phyloP scores from a whole-genome alignment of 257 asterid species.

The Verbascum thapsus region DNA sequence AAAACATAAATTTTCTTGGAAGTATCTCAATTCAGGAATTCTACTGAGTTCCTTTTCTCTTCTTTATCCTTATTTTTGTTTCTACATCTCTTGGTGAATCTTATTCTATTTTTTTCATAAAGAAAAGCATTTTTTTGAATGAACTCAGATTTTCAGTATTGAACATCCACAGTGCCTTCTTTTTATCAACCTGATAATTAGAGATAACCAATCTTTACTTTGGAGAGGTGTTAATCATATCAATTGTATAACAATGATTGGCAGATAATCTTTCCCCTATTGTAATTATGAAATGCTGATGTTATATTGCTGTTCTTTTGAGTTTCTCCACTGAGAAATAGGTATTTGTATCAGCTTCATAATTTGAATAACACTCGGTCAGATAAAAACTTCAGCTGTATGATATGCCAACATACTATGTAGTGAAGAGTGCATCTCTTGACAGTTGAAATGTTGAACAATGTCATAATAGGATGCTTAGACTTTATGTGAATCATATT shows the following conservation, averaged over 20 bases:
- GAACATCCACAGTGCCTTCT: too few relatives aligned
- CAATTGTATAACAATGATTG: neutral
- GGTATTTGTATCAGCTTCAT: constrained; percentile 15
- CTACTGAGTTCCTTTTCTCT: too few relatives aligned
- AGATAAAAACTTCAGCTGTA: constrained; percentile 14
- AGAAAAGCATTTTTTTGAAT: too few relatives aligned
- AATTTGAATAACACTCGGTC: constrained; percentile 6
- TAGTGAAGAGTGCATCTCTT: constrained; percentile 22
- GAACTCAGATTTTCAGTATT: too few relatives aligned
- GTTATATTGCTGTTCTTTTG: neutral
- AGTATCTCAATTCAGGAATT: too few relatives aligned
- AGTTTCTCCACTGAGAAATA: neutral
- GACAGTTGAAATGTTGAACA: neutral
- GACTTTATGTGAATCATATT: constrained; percentile 1
- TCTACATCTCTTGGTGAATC: too few relatives aligned
- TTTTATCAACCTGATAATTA: neutral
- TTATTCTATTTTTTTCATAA: too few relatives aligned
- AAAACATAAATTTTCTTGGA: too few relatives aligned
- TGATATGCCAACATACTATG: neutral
- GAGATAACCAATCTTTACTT: neutral
- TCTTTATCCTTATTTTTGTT: too few relatives aligned
- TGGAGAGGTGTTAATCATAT: neutral
- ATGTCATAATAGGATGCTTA: constrained; percentile 2
- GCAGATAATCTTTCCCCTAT: neutral
- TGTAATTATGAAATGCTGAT: neutral